Evolutionary conservation across 2,329 filamentous ascomycete species (phyloP).

Genomic region (Penicillium sp.): DNA sequence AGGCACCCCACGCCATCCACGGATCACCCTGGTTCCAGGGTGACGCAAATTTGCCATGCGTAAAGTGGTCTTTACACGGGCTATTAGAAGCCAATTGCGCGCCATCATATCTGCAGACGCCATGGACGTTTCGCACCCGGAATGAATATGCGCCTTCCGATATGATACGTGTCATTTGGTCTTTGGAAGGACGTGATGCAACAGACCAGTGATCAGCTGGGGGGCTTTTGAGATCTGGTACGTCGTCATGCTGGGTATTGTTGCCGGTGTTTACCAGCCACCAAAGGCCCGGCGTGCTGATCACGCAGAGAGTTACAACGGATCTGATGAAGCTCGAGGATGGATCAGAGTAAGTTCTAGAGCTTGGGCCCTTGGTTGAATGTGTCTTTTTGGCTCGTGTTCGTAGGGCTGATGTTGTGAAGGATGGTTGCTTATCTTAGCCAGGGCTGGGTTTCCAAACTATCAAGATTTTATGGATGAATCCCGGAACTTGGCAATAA

Average conservation of each 20-base stretch:
- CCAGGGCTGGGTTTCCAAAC: no score
- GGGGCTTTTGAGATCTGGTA: constrained; percentile 19
- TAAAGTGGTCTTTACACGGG: constrained; percentile 36
- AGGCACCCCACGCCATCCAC: constrained; percentile 43
- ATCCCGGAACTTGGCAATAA: no score
- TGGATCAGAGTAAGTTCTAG: neutral
- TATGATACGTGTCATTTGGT: constrained; percentile 26
- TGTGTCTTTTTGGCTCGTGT: constrained; percentile 9
- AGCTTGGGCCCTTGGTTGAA: constrained; percentile 10
- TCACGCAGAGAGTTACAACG: constrained; percentile 14
- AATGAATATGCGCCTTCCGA: constrained; percentile 28
- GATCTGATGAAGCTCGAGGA: constrained; percentile 11
- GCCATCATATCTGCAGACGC: constrained; percentile 30
- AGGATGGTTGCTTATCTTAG: no score
- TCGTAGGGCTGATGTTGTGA: constrained; percentile 7
- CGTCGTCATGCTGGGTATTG: constrained; percentile 16
- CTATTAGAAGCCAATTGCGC: constrained; percentile 39
- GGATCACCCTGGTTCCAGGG: constrained; percentile 24
- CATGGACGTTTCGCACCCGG: constrained; percentile 18
- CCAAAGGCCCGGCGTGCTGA: constrained; percentile 22
- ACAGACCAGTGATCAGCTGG: constrained; percentile 13
- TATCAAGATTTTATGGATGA: no score
- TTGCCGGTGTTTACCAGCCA: constrained; percentile 19
- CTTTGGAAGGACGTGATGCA: constrained; percentile 18
- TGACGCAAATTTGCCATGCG: constrained; percentile 29